Base-by-base conservation (phyloP, 352 stramenopile genomes). In the Pythium folliculosum region DNA sequence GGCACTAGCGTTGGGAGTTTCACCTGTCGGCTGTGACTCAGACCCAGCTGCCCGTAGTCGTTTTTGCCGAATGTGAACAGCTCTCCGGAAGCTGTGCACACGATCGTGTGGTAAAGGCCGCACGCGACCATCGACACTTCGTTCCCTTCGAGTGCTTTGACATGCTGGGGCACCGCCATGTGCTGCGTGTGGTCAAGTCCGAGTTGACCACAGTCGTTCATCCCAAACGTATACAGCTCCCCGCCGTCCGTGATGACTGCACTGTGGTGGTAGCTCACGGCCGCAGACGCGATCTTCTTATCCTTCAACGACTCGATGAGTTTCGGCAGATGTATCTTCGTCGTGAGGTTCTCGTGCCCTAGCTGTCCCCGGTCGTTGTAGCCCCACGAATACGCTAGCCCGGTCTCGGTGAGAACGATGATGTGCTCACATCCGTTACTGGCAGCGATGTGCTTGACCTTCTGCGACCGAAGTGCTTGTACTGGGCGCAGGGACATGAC, bases 371-470 rank as follows among this genome's bases (percentile, higher is more conserved):
- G 82, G 37, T 96, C 83, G 58, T 96, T 96, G 71, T 95, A 96
- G 3, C 89, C 89, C 86, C 87, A 96, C 1, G 89, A 96, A 38
- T 94, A 95, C 8, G 86, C 83, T 5, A 92, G 64, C 1, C 89
- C 89, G 0, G 77, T 84, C 52, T 95, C 88, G 0, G 89, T 95
- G 22, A 96, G 55, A 0, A 84, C 88, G 21, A 96, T 92, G 75
- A 95, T 85, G 60, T 96, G 89, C 69, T 96, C 89, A 35, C 89
- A 96, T 35, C 89, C 89, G 45, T 96, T 96, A 71, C 84, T 93
- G 2, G 89, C 88, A n/a, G 87, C 85, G 59, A 95, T 82, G 55
- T 83, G 89, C 45, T 90, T 91, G 47, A 96, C 76, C 48, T 77
- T 76, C 58, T 95, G 85, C 9, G 85, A 92, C 10, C 87, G 82